Evolutionary conservation across 2,329 filamentous ascomycete species (phyloP), one percentile per base, ranked within the genome.

Genomic region (Sarocladium strictum): DNA sequence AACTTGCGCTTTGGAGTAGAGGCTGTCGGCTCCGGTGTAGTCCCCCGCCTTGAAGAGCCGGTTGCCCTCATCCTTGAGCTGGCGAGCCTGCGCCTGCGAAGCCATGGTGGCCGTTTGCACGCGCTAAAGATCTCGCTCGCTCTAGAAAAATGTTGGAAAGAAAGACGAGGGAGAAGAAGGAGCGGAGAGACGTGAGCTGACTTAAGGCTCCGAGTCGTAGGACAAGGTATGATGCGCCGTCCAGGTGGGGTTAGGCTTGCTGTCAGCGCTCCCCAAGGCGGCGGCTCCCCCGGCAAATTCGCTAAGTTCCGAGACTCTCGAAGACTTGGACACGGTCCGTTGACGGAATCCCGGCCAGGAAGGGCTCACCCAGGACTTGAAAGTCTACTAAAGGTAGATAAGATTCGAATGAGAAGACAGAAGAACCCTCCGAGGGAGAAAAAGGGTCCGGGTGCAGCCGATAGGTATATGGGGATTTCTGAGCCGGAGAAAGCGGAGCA

Each of bases 1-100:
- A 54, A 70, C 81, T 66, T 69, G 85, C 74, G 89, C 89, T 68
- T 88, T 81, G 3, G 86, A 86, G 69, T 93, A 93, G 56, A 85
- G 72, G 19, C 76, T 76, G 58, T 90, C 87, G 35, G 89, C 89
- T 23, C 72, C 76, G 4, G 72, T 68, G 64, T 79, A 92, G 61
- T 92, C 83, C 58, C 81, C 81, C 9, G 74, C 70, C 58, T 81
- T 77, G 69, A 88, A 93, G 64, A 77, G 78, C 53, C 73, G 74
- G 68, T 89, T 89, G 59, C 86, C 85, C 56, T 81, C 73, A 35
- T 78, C 75, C 64, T 81, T 83, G 57, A 81, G 69, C 29, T 67
- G 65, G 29, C 24, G 53, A 26, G 56, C 56, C 23, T 55, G 43
- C 27, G 47, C 47, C 11, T 32, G 29, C 19, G 47, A 51, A 12